Evolutionary conservation across 192 early-diverging fungal genomes (phyloP).

Genomic region (Umbelopsis sp.): DNA sequence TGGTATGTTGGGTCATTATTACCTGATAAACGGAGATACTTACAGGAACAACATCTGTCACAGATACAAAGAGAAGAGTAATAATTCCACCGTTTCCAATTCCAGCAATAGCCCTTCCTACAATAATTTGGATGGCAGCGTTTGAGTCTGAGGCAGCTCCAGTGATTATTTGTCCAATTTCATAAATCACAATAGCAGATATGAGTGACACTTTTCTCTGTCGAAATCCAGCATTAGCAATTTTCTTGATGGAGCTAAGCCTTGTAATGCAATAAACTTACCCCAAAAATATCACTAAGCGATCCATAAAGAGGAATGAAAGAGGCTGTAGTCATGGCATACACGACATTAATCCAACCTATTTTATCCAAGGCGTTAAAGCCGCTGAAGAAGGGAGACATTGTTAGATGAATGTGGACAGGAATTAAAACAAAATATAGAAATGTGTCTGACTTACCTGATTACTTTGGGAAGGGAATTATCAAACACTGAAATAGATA

Average conservation of each 20-base stretch:
- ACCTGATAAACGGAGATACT: neutral
- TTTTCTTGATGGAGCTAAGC: too few species aligned
- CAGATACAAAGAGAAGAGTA: slow-evolving; percentile 70
- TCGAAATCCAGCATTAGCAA: slow-evolving; percentile 50
- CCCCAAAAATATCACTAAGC: slow-evolving; percentile 79
- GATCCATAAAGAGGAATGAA: slow-evolving; percentile 73
- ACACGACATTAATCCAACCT: slow-evolving; percentile 72
- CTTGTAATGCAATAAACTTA: slow-evolving; percentile 68
- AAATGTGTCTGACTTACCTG: neutral
- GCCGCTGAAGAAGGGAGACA: slow-evolving; percentile 13
- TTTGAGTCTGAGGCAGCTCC: slow-evolving; percentile 38
- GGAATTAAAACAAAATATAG: neutral
- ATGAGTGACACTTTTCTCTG: slow-evolving; percentile 58
- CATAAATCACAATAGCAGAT: slow-evolving; percentile 70
- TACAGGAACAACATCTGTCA: slow-evolving; percentile 78
- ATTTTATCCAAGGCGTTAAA: slow-evolving; percentile 61
- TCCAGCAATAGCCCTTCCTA: slow-evolving; percentile 78
- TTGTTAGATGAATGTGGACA: neutral
- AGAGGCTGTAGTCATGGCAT: slow-evolving; percentile 64
- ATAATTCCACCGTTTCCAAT: slow-evolving; percentile 82
- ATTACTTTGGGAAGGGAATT: neutral
- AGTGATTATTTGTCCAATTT: slow-evolving; percentile 67
- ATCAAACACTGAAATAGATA: neutral
- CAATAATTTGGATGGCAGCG: slow-evolving; percentile 47
- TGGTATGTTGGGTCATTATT: too few species aligned